A percentile compares a stretch with the other conserved stretches of the same genome.
Evolutionary conservation across 1,139 yeast species (phyloP).

Genomic region (Candida mesenterica): DNA sequence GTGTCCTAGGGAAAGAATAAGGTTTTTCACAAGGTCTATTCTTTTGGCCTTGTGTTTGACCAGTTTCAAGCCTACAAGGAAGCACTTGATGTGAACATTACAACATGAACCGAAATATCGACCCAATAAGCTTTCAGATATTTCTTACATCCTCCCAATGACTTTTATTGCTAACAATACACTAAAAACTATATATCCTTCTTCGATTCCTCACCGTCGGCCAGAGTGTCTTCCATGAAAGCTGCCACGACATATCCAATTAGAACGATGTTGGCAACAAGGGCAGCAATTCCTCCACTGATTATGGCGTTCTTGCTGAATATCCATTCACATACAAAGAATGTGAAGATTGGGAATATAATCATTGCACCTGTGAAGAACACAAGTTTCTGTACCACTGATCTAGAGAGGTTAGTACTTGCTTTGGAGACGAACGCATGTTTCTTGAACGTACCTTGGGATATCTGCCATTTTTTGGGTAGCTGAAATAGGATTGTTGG

Average conservation of each 20-base stretch:
- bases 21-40: no score
- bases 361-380: slow-evolving; percentile 91
- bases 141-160: no score
- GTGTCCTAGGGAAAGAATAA: no score
- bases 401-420: slow-evolving; percentile 30
- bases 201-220: slow-evolving; percentile 25
- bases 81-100: no score
- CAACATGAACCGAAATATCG: no score
- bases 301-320: slow-evolving; percentile 58
- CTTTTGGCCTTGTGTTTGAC: no score
- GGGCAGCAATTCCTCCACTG: slow-evolving; percentile 90
- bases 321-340: slow-evolving; percentile 61
- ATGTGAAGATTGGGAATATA: slow-evolving; percentile 67
- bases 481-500: no score
- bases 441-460: slow-evolving; percentile 47
- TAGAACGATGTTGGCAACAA: slow-evolving; percentile 81
- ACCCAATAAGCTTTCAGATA: no score
- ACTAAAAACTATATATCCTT: slow-evolving; percentile 24
- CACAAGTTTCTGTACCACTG: slow-evolving; percentile 70
- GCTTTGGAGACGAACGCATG: no score
- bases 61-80: no score
- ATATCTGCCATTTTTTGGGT: slow-evolving; percentile 52
- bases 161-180: no score
- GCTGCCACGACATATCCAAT: slow-evolving; percentile 87
- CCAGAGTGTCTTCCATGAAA: slow-evolving; percentile 69